Percentiles rank a stretch among this genome's conserved stretches.
Conservation (phyloP, 2,329 filamentous ascomycete genomes). For the Diaporthe sp. region DNA sequence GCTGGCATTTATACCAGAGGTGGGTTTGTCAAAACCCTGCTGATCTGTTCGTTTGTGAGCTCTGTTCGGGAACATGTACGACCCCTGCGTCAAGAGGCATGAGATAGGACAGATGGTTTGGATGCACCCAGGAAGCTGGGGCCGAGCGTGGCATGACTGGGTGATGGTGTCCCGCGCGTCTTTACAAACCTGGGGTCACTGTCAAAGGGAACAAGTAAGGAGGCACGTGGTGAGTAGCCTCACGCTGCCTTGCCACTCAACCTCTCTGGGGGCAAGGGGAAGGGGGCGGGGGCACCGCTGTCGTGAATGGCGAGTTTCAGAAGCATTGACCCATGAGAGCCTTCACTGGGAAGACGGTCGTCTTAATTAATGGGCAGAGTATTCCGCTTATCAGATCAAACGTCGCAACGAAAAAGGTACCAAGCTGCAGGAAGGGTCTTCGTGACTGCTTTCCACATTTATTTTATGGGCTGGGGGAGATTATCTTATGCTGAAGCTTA, state of each 20-base stretch:
- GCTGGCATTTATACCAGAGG: not conserved
- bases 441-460: not conserved
- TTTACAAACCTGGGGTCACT: not conserved
- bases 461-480: not conserved
- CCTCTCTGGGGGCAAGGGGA: too few relatives aligned
- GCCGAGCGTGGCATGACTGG: not conserved
- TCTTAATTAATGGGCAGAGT: not conserved
- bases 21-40: not conserved
- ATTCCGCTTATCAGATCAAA: slow-evolving; percentile 10
- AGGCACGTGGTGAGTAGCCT: not conserved
- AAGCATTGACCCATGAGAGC: not conserved
- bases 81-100: not conserved
- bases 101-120: too few relatives aligned
- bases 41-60: not conserved
- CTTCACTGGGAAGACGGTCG: too few relatives aligned
- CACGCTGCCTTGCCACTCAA: not conserved
- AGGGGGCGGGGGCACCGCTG: not conserved
- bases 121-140: not conserved
- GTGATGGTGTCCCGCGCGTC: not conserved
- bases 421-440: slow-evolving; percentile 1
- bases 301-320: not conserved
- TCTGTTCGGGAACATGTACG: too few relatives aligned
- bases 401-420: not conserved
- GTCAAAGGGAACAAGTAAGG: not conserved
- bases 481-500: not conserved